Base-by-base conservation (phyloP, 2,329 filamentous ascomycete genomes). In the Nemania diffusa region DNA sequence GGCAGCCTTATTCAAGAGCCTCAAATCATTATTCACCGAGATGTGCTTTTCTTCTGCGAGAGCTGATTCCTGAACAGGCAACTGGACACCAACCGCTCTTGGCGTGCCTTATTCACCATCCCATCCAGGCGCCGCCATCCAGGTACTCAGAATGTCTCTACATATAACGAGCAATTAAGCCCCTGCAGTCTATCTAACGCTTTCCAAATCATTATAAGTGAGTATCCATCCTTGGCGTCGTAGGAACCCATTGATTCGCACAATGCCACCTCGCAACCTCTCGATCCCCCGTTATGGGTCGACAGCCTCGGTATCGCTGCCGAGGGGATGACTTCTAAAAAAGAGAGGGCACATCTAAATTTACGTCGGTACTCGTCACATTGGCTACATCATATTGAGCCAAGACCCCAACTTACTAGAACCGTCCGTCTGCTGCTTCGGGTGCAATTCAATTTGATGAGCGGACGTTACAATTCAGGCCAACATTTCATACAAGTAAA, bases 141-240 rank as follows among this genome's bases (percentile, higher is more conserved):
- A n/a, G 34, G 34, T 37, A 37, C n/a, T n/a, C 17, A 40, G 56
- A 51, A 56, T 9, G 20, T 48, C 32, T 57, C 20, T 44, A 15
- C 11, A 56, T 53, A 27, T 52, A 61, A 22, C 55, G 32, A 64
- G 56, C 52, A 65, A 65, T 57, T 57, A 65, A 65, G 22, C 57
- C 51, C 32, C 66, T 58, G 62, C 57, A 62, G 32, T 27, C 52
- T n/a, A n/a, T n/a, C 57, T 51, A 58, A 53, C 40, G 20, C 61
- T 59, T 68, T 62, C 57, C 62, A 68, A 62, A 65, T 65, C 53
- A 62, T n/a, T n/a, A n/a, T n/a, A n/a, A n/a, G n/a, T n/a, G n/a
- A n/a, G n/a, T 40, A 55, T 27, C 20, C 48, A 48, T 55, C 34
- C 66, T 65, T 65, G 65, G 65, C 65, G 65, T 52, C 44, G 37